Base-by-base conservation (phyloP, 345 rosid genomes). In the Erysimum cheiranthoides region DNA sequence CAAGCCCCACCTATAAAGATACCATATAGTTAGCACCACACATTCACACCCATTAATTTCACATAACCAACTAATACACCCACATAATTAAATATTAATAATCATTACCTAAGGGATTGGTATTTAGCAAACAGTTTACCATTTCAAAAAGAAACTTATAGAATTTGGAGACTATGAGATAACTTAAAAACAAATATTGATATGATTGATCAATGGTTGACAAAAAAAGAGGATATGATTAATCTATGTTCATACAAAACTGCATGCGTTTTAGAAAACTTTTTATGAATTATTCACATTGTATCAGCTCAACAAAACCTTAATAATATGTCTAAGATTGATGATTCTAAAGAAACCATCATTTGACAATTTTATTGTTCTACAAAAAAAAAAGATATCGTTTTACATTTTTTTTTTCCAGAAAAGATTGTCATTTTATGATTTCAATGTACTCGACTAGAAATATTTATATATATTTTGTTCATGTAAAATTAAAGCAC, bases 1-100 rank as follows among this genome's bases (percentile, higher is more conserved):
- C 73, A 64, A 71, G 73, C 71, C 80, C 76, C 76, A 71, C 80
- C 72, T 71, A 64, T 64, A 56, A 77, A 70, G 80, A 77, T 70
- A 64, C 80, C 76, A 62, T 62, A 77, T 62, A 77, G 45, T 57
- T 31, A 28, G 28, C 39, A 57, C 76, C 67, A 49, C 76, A 71
- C 46, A 77, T 77, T 77, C 72, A 70, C 71, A 77, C 75, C 68
- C 4, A 46, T 71, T 75, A 11, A 59, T 75, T 75, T 62, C 79
- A 67, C 73, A 30, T 46, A 25, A 17, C 64, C 49, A 61, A 61
- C 66, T 40, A 61, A 61, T 61, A 61, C 66, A 61, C 51, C 34
- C 66, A 61, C 49, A 30, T 61, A 13, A 40, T 42, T 45, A 18
- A 42, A 40, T 39, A 61, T 52, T 40, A 43, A 35, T 8, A 16